phyloP scores from a whole-genome alignment of 208 protist genomes.

The Histomonas meleagridis region DNA sequence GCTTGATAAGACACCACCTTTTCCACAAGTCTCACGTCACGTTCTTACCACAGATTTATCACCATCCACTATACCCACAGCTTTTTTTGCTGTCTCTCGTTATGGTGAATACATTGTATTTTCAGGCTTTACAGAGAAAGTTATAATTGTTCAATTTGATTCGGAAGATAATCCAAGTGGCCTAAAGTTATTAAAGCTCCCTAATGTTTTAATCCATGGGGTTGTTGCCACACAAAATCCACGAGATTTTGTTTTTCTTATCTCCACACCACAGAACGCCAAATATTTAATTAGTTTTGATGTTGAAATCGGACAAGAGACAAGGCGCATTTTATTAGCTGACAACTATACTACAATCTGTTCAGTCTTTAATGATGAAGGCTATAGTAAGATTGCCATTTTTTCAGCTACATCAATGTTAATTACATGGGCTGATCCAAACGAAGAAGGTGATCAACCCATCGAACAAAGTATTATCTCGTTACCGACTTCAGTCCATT shows the following conservation, averaged over 20 bases:
- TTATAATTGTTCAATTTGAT: neutral
- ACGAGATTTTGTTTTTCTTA: neutral
- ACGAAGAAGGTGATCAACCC: neutral
- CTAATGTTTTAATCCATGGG: neutral
- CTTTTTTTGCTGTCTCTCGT: neutral
- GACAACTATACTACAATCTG: neutral
- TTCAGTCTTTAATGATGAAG: constrained; percentile 11
- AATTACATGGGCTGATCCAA: neutral
- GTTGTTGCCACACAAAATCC: neutral
- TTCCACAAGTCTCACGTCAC: neutral
- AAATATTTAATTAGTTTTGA: neutral
- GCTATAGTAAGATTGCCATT: neutral
- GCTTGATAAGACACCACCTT: neutral
- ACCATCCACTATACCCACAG: neutral
- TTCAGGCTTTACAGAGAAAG: neutral
- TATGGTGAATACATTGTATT: neutral
- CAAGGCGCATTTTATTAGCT: neutral
- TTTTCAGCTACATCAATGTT: neutral
- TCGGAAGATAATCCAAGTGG: neutral
- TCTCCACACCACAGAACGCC: neutral
- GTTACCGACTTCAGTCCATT: neutral
- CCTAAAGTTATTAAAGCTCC: neutral
- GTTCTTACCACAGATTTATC: neutral
- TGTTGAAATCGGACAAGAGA: neutral
- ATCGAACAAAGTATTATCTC: neutral